Conservation (phyloP, 345 rosid species). For the Barbarea vulgaris region DNA sequence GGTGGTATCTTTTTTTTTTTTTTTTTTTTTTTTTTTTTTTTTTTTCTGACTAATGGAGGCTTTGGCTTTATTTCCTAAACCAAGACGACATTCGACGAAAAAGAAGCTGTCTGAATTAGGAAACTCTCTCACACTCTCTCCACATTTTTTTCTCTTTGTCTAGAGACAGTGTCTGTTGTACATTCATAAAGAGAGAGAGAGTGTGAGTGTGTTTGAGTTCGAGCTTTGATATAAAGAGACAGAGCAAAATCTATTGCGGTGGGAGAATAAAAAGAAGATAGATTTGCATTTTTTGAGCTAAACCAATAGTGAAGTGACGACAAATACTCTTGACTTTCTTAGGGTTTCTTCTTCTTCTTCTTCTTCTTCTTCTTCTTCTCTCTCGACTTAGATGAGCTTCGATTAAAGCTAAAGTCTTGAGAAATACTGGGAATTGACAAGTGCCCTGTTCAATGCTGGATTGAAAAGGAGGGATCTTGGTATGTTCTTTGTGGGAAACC, state of each 20-base stretch:
- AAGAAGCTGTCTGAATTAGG: slow-evolving; percentile 22
- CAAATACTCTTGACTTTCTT: slow-evolving; percentile 11
- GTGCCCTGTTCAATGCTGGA: slow-evolving; percentile 20
- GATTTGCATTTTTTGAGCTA: slow-evolving; percentile 25
- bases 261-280: background rate
- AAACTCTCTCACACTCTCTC: slow-evolving; percentile 7
- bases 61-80: background rate
- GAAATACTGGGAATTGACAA: slow-evolving; percentile 1
- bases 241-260: background rate
- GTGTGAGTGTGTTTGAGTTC: background rate
- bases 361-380: background rate
- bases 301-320: slow-evolving; percentile 17
- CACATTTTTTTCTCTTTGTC: background rate
- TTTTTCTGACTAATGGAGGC: background rate
- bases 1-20: background rate
- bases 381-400: too few species aligned
- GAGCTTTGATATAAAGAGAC: background rate
- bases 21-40: background rate
- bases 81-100: background rate
- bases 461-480: slow-evolving; percentile 19
- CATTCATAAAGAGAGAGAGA: background rate
- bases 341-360: slow-evolving; percentile 8
- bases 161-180: slow-evolving; percentile 1
- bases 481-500: background rate
- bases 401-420: background rate